Evolutionary conservation across 192 early-diverging fungal genomes (phyloP), one percentile per base, ranked within the genome.

Genomic region (Linnemannia elongata): DNA sequence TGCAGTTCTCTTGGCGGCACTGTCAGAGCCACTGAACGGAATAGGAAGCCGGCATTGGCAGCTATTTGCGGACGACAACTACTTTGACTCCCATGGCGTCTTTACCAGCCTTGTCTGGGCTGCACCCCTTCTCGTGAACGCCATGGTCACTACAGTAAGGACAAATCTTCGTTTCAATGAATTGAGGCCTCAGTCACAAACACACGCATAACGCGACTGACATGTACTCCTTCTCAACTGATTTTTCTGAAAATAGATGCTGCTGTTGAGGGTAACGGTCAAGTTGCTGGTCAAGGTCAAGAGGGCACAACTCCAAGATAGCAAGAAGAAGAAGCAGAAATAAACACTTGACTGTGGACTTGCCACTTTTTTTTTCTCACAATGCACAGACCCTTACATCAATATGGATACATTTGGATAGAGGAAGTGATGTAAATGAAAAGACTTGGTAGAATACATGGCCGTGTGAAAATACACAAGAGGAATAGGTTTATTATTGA

Each of bases 1-100:
- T 22, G 13, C 77, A 92, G 91, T 92, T 35, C 57, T 89, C 22
- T 69, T 92, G 45, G 90, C 89, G 2, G 85, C 82, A 18, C 70
- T 90, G 36, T 88, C 91, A 30, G 88, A 90, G 35, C 88, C 90
- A n/a, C 42, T 92, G 68, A 92, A 92, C 60, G 49, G 70, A 6
- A 54, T 90, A 54, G 87, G 78, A 38, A 55, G 68, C 13, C 75
- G 79, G 10, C 82, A 92, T 49, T 92, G 91, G 91, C 55, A 81
- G 20, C 27, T 44, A 1, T 92, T 92, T 80, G 85, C 91, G 20
- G 80, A 88, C 7, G 87, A 89, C n/a, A 88, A 90, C 71, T 92
- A 92, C 60, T 92, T 92, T 80, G 91, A 92, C 38, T 45, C 74
- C 0, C 82, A 82, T 10, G 91, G 91, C 27, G 72, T 92, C 39